These are phyloP conservation scores for Stemphylium beticola DNA, from an alignment of 2,329 filamentous ascomycete genomes.

Conservation along the genomic window DNA sequence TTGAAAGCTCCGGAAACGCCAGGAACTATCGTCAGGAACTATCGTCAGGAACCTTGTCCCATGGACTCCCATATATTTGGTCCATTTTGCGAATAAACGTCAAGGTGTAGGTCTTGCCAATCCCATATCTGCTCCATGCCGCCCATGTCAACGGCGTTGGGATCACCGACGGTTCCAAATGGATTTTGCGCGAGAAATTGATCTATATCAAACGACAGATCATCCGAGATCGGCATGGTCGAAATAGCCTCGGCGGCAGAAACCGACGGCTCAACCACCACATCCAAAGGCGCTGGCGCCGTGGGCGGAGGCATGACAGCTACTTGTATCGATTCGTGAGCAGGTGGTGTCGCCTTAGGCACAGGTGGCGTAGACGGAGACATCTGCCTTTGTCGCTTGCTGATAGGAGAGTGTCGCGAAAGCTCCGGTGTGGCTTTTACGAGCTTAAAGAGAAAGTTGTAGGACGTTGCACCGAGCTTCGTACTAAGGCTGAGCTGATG, in stretches of 20 bases:
- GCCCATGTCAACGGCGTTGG: slow-evolving; percentile 30
- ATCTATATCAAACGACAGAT: slow-evolving; percentile 36
- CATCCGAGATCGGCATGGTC: slow-evolving; percentile 16
- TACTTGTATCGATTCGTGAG: background rate
- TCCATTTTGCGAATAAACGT: slow-evolving; percentile 14
- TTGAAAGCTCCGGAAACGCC: no score
- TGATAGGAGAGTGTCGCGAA: slow-evolving; percentile 12
- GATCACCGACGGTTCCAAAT: slow-evolving; percentile 17
- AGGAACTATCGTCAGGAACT: background rate
- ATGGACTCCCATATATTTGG: background rate
- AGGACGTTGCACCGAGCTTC: slow-evolving; percentile 39
- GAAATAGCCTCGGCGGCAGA: background rate
- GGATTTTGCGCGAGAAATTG: slow-evolving; percentile 39
- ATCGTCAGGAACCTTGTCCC: background rate
- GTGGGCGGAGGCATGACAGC: background rate
- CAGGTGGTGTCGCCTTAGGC: background rate
- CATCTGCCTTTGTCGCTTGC: slow-evolving; percentile 27
- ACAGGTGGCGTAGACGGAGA: slow-evolving; percentile 9
- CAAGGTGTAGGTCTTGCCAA: slow-evolving; percentile 38
- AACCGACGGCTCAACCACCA: background rate
- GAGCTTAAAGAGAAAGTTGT: slow-evolving; percentile 40
- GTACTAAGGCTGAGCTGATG: slow-evolving; percentile 37
- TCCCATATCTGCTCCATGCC: slow-evolving; percentile 44
- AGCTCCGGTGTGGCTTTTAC: slow-evolving; percentile 37
- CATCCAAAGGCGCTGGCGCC: background rate